phyloP scores from a whole-genome alignment of 345 rosid species.

The Kernera saxatilis region DNA sequence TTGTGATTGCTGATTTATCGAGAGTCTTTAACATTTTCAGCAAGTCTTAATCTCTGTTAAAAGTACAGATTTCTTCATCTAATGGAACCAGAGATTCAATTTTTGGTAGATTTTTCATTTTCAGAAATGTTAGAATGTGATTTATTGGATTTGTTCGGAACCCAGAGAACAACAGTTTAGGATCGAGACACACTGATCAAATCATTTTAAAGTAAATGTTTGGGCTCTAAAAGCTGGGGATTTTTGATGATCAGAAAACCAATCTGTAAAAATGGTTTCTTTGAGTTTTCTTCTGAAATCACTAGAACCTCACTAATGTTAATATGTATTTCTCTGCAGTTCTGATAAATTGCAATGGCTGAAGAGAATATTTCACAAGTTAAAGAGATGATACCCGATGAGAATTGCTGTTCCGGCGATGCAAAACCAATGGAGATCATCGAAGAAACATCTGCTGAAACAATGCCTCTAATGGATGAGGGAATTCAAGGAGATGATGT shows the following conservation, averaged over 20 bases:
- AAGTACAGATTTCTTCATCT: not conserved
- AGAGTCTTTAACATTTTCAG: not conserved
- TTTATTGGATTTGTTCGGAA: not conserved
- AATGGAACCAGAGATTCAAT: not conserved
- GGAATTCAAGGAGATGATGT: constrained; percentile 2
- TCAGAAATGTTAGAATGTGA: not conserved
- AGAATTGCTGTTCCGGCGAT: constrained; percentile 24
- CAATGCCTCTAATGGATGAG: not conserved
- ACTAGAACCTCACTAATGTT: not conserved
- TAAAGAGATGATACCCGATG: constrained; percentile 6
- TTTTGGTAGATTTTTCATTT: not conserved
- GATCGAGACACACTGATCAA: not conserved
- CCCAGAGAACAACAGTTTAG: constrained; percentile 2
- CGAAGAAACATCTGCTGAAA: constrained; percentile 5
- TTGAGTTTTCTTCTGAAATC: not conserved
- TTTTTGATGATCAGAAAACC: not conserved
- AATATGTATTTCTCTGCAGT: constrained; percentile 2
- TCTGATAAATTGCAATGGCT: constrained; percentile 13
- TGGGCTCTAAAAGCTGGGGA: not conserved
- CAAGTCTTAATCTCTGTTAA: not conserved
- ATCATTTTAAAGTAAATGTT: not conserved
- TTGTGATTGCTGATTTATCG: not conserved
- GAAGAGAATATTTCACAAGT: constrained; percentile 26
- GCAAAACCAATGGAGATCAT: not conserved
- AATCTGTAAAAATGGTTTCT: not conserved